A percentile compares a stretch with the other conserved stretches of the same genome.
These are phyloP conservation scores for Catunica adiposa DNA, from an alignment of 2,329 filamentous ascomycete species.

Conservation along the genomic window DNA sequence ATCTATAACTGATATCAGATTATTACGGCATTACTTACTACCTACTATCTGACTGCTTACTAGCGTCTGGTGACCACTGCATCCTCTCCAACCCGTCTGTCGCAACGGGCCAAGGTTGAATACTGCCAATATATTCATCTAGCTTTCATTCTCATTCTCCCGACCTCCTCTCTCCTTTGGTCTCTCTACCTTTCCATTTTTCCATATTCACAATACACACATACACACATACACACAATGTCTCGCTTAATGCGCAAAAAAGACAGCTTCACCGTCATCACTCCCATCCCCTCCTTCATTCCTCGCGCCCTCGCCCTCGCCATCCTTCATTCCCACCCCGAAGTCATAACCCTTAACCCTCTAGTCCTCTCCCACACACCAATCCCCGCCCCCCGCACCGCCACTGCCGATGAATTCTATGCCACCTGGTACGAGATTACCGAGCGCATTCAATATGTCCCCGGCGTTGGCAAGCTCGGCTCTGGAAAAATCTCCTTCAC, in stretches of 20 bases:
- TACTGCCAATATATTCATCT: too few species aligned
- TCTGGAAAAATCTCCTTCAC: conserved; percentile 52
- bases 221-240: conserved; percentile 22
- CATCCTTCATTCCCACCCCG: conserved; percentile 53
- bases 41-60: too few species aligned
- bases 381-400: conserved; percentile 50
- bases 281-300: conserved; percentile 52
- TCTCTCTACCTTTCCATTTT: background rate
- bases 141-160: too few species aligned
- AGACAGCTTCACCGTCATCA: conserved; percentile 50
- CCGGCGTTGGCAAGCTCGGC: conserved; percentile 47
- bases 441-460: conserved; percentile 51
- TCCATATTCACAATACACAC: background rate
- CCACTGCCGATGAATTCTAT: conserved; percentile 53
- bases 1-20: too few species aligned
- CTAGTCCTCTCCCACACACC: conserved; percentile 47
- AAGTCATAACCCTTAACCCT: conserved; percentile 55
- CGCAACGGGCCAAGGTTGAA: too few species aligned
- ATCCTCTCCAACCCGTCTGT: too few species aligned
- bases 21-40: too few species aligned
- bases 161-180: too few species aligned
- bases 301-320: conserved; percentile 56
- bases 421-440: conserved; percentile 60
- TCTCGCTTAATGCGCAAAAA: conserved; percentile 36
- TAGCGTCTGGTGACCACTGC: too few species aligned